Evolutionary conservation across 139 green algal genomes (phyloP), one percentile per base, ranked within the genome.

Genomic region (Zygnema cylindricum): DNA sequence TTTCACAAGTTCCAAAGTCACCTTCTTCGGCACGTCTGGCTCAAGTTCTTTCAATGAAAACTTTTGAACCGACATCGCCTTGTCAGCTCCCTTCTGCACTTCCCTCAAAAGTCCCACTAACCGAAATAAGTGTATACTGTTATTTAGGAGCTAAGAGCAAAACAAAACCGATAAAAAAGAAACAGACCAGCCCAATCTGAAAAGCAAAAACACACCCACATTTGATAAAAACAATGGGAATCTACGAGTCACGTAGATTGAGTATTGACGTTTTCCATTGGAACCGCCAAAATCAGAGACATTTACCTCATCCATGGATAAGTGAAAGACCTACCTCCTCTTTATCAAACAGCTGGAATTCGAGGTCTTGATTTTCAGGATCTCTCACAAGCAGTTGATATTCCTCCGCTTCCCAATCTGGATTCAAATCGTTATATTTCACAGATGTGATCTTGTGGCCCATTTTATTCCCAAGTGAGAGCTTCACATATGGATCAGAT

Each of bases 311-410:
- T n/a, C n/a, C n/a, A n/a, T 16, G 23, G 25, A 30, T n/a, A 38
- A 76, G 23, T 21, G 32, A 71, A 23, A n/a, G 1, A 16, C 76
- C 63, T 40, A 83, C 76, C 41, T 32, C 77, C 25, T 87, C 63
- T 71, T 82, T 90, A 0, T 89, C 84, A 35, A 84, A 89, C 35
- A 89, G 78, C 2, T 91, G 36, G 25, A 89, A 3, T 42, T 90
- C 32, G 33, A 89, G 33, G 36, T 76, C 42, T n/a, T 89, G n/a
- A 0, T 39, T 76, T 0, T 55, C 81, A 0, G 84, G 84, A 7
- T 89, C 84, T 1, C n/a, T 32, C 25, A 89, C 84, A 36, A 91
- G 36, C 23, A 89, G 33, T 1, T 90, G 0, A 0, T 90, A 1
- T n/a, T 89, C 84, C 79, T 89, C 77, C 1, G 84, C 49, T 0